Conservation (phyloP, 768 basidiomycete species). For the Imleria badia region DNA sequence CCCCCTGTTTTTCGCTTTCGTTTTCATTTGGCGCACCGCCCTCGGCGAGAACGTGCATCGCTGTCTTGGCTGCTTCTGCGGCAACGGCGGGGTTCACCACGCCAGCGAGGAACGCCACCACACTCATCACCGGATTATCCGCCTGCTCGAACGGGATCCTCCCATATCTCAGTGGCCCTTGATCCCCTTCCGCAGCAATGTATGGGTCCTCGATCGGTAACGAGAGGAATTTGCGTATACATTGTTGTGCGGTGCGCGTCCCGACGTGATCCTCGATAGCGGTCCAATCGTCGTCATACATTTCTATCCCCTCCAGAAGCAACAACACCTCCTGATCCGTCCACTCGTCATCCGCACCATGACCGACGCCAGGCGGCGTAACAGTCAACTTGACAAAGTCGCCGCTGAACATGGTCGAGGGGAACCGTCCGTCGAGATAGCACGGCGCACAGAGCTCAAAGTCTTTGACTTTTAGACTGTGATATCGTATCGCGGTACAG, state of each 20-base stretch:
- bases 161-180: slow-evolving; percentile 73
- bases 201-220: slow-evolving; percentile 97
- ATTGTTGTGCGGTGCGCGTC: slow-evolving; percentile 89
- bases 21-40: slow-evolving; percentile 46
- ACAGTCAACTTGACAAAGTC: slow-evolving; percentile 89
- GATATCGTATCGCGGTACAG: slow-evolving; percentile 86
- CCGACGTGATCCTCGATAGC: slow-evolving; percentile 92
- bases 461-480: slow-evolving; percentile 89
- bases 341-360: slow-evolving; percentile 69
- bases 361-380: slow-evolving; percentile 31
- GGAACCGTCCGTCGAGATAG: slow-evolving; percentile 96
- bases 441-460: slow-evolving; percentile 89
- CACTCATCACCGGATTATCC: slow-evolving; percentile 98
- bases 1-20: slow-evolving; percentile 24
- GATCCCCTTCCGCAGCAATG: slow-evolving; percentile 70
- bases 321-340: slow-evolving; percentile 85
- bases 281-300: slow-evolving; percentile 98
- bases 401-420: slow-evolving; percentile 92
- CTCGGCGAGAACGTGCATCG: slow-evolving; percentile 77
- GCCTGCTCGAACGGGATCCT: slow-evolving; percentile 89
- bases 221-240: slow-evolving; percentile 92
- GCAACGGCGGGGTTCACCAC: slow-evolving; percentile 90
- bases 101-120: slow-evolving; percentile 94
- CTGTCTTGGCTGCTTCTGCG: slow-evolving; percentile 90
- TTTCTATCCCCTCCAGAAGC: slow-evolving; percentile 94